Percentiles rank a stretch among this genome's conserved stretches.
These are phyloP conservation scores for Xylaria sp. DNA, from an alignment of 2,329 filamentous ascomycete species.

Conservation along the genomic window DNA sequence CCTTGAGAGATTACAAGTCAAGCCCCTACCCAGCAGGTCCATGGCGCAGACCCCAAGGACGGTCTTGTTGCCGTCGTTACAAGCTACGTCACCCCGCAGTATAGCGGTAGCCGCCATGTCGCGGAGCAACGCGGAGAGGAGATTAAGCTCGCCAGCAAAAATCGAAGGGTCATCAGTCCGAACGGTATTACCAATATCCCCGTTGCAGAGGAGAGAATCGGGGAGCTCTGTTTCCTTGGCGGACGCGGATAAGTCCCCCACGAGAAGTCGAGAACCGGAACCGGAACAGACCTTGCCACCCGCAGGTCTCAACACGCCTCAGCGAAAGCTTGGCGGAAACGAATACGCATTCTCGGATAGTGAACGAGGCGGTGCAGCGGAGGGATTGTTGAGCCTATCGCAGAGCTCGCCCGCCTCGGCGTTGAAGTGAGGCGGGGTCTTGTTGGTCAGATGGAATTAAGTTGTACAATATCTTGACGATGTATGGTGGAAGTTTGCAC, in stretches of 20 bases:
- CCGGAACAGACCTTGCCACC: conserved; percentile 25
- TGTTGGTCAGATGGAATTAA: neutral
- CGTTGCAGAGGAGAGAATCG: conserved; percentile 13
- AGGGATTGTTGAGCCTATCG: conserved; percentile 57
- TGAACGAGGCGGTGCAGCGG: conserved; percentile 56
- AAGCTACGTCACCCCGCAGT: conserved; percentile 2
- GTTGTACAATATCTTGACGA: conserved; percentile 15
- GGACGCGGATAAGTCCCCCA: neutral
- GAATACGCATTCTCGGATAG: conserved; percentile 47
- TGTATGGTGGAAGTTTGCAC: neutral
- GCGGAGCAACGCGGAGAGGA: neutral
- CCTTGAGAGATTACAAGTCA: conserved; percentile 62
- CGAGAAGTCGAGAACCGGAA: conserved; percentile 29
- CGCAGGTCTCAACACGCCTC: conserved; percentile 4
- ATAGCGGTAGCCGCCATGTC: neutral
- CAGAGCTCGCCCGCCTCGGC: conserved; percentile 35
- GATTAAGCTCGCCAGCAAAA: conserved; percentile 8
- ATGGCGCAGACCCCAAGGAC: neutral
- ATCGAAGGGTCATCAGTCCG: neutral
- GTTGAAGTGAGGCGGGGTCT: conserved; percentile 5
- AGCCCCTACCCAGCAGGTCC: conserved; percentile 36
- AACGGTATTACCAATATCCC: conserved; percentile 7
- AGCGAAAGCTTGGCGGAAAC: conserved; percentile 33
- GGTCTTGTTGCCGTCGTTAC: conserved; percentile 9
- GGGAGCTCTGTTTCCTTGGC: neutral